Base-by-base conservation (phyloP, 371 early-diverging fungal genomes). In the Mucor circinelloides region DNA sequence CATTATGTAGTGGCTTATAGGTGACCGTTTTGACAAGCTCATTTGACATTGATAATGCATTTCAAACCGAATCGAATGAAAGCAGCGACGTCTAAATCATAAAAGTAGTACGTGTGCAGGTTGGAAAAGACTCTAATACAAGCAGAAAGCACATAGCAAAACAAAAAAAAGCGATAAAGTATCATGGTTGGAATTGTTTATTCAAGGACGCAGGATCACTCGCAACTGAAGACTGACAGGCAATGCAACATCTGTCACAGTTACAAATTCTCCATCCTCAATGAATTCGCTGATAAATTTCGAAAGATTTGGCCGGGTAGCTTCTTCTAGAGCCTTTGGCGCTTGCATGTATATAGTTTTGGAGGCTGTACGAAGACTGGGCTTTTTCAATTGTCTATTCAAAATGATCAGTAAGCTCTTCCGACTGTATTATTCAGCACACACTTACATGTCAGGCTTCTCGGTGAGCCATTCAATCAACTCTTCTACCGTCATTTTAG, bases 321-420 rank as follows among this genome's bases (percentile, higher is more conserved):
- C 85, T 54, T 84, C 78, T 72, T 93, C 91, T 46, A 96, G 70
- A 27, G 74, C 68, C 38, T 82, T 85, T 23, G 95, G 96, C 3
- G 88, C 90, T 65, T 89, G 93, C 93, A 95, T 93, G 71, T 92
- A 94, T 31, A 96, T 71, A 7, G 90, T 85, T 56, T 74, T 86
- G 2, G 78, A 66, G 0, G 80, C 80, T 12, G 87, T 76, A 7
- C 89, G 80, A 69, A 94, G 77, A 67, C 90, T 90, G 17, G 95
- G 96, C 56, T 83, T 86, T 68, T 92, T 92, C 71, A 94, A 77
- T 84, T 91, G 94, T 44, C 91, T 91, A 36, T 15, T 21, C 27
- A 17, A 40, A 40, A 31, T 59, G 8, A 10, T 25, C 44, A 28
- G 46, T 7, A 19, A n/a, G n/a, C n/a, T n/a, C n/a, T 46, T n/a